Conservation (phyloP, 2,329 filamentous ascomycete genomes). For the Phaeosphaeria sp. region DNA sequence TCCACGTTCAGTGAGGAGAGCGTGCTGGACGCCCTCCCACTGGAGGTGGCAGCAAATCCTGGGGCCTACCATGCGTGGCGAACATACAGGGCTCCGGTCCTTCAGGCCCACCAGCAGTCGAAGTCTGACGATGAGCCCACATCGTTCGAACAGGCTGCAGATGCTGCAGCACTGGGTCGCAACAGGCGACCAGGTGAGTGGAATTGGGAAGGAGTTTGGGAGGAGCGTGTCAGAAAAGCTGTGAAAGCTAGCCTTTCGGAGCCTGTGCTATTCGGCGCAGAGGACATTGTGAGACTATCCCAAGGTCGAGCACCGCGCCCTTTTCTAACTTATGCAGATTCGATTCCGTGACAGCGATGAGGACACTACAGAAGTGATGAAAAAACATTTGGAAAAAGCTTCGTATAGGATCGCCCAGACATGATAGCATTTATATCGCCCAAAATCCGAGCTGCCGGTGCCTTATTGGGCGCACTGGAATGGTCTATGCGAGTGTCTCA, state of each 20-base stretch:
- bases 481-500: too few species aligned
- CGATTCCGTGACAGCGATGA: conserved; percentile 46
- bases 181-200: conserved; percentile 78
- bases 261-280: conserved; percentile 74
- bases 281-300: conserved; percentile 70
- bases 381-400: conserved; percentile 29
- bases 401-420: background rate
- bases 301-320: background rate
- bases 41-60: conserved; percentile 85
- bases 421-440: background rate
- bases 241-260: conserved; percentile 81
- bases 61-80: conserved; percentile 96
- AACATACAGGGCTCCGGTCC: conserved; percentile 65
- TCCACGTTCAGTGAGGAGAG: conserved; percentile 80
- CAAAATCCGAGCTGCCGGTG: background rate
- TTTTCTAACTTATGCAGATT: conserved; percentile 36
- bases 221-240: conserved; percentile 82
- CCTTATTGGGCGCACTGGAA: too few species aligned
- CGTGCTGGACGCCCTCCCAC: conserved; percentile 78
- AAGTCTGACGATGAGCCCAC: conserved; percentile 35
- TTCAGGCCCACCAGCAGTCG: conserved; percentile 30
- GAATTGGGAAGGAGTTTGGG: conserved; percentile 99
- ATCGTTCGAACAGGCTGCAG: conserved; percentile 17
- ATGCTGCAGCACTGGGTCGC: conserved; percentile 49
- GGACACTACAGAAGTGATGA: conserved; percentile 42